These are phyloP conservation scores for Lepidium didymum DNA, from an alignment of 345 rosid genomes.

Conservation along the genomic window DNA sequence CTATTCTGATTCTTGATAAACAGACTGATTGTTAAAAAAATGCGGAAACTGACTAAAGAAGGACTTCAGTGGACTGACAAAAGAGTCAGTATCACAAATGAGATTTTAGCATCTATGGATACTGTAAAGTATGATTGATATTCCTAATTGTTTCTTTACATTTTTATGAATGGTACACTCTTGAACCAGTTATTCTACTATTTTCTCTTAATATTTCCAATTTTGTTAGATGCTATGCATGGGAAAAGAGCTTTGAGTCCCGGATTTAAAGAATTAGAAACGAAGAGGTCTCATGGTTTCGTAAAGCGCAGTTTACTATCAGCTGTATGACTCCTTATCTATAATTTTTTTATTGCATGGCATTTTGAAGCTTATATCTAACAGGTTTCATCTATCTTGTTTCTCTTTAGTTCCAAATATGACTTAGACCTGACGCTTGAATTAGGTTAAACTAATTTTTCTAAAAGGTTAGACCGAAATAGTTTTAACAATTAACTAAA, in stretches of 20 bases:
- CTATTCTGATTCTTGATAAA: background rate
- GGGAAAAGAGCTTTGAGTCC: slow-evolving; percentile 90
- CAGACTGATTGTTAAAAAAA: slow-evolving; percentile 86
- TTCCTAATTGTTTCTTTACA: background rate
- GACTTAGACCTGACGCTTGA: background rate
- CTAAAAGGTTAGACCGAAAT: background rate
- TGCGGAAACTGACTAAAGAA: slow-evolving; percentile 82
- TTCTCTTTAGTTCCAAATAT: background rate
- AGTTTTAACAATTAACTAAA: too few relatives aligned
- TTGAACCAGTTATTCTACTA: background rate
- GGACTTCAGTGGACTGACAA: slow-evolving; percentile 90
- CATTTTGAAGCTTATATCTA: background rate
- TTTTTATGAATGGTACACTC: slow-evolving; percentile 1
- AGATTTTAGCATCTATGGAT: slow-evolving; percentile 92
- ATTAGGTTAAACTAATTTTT: background rate
- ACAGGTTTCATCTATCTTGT: background rate
- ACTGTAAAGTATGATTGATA: slow-evolving; percentile 71
- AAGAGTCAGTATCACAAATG: slow-evolving; percentile 87
- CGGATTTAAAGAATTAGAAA: slow-evolving; percentile 57
- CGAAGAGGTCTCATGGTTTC: slow-evolving; percentile 88
- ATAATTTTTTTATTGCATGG: background rate
- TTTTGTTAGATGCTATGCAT: slow-evolving; percentile 75
- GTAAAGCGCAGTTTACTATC: slow-evolving; percentile 69
- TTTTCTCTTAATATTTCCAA: background rate
- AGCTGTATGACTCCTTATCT: slow-evolving; percentile 48